These are phyloP conservation scores for Trifolium pratense DNA, from an alignment of 306 rosid genomes.

Conservation along the genomic window DNA sequence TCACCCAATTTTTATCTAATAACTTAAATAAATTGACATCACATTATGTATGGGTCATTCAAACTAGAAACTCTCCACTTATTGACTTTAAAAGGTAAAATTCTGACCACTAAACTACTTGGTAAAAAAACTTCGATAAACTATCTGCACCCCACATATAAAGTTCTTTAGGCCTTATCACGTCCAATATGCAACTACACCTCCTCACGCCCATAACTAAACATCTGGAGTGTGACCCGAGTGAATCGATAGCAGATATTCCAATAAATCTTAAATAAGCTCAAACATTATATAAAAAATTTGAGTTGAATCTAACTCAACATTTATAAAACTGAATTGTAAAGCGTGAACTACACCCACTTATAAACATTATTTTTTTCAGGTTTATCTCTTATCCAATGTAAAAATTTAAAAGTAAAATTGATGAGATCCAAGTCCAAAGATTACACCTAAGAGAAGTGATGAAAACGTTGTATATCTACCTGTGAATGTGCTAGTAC, in stretches of 20 bases:
- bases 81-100: too few relatives aligned
- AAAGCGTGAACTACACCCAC: neutral
- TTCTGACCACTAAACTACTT: too few relatives aligned
- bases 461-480: conserved; percentile 14
- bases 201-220: too few relatives aligned
- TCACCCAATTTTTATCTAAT: too few relatives aligned
- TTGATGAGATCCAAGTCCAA: neutral
- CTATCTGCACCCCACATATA: too few relatives aligned
- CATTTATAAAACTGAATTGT: neutral
- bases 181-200: too few relatives aligned
- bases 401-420: neutral
- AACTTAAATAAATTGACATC: neutral
- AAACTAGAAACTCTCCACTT: too few relatives aligned
- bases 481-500: conserved; percentile 32
- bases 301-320: neutral
- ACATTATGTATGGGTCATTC: too few relatives aligned
- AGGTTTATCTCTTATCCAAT: neutral
- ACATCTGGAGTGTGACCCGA: neutral
- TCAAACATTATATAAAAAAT: neutral
- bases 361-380: neutral
- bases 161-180: too few relatives aligned
- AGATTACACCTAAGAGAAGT: conserved; percentile 26
- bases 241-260: rapidly evolving
- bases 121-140: neutral
- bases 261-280: neutral